Conservation (phyloP, 176 grass and related monocot genomes). For the Avena insularis region DNA sequence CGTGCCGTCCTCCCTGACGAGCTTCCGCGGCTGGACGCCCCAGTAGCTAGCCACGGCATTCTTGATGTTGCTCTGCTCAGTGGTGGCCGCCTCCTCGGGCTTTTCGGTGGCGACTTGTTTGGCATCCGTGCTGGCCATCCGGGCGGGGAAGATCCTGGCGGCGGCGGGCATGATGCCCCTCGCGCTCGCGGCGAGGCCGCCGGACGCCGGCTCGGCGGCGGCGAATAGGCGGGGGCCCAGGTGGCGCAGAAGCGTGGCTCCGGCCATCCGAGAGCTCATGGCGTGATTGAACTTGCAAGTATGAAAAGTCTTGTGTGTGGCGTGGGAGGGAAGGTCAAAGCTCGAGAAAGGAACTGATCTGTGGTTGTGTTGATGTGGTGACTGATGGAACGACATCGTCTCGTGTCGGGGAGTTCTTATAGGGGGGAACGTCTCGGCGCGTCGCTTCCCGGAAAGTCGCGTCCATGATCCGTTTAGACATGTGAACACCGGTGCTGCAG, state of each 20-base stretch:
- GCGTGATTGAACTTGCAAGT: not conserved
- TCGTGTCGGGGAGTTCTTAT: conserved; percentile 13
- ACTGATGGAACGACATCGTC: not conserved
- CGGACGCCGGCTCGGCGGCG: conserved; percentile 29
- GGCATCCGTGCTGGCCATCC: conserved; percentile 47
- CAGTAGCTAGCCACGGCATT: conserved; percentile 60
- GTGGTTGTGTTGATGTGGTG: not conserved
- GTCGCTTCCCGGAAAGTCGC: conserved; percentile 33
- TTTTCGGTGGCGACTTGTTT: conserved; percentile 16
- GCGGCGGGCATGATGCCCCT: conserved; percentile 35
- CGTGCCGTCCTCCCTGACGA: conserved; percentile 62
- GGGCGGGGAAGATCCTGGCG: conserved; percentile 43
- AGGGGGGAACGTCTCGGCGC: not conserved
- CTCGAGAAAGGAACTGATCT: not conserved
- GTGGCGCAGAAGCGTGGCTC: conserved; percentile 48
- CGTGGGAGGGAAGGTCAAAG: not conserved
- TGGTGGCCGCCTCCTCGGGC: not conserved
- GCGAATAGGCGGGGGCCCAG: conserved; percentile 50
- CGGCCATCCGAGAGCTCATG: conserved; percentile 62
- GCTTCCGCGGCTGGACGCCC: conserved; percentile 53
- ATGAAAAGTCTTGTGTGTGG: not conserved
- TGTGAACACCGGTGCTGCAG: not conserved
- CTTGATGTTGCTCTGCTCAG: conserved; percentile 13
- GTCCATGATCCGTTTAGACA: not conserved
- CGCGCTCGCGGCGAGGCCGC: conserved; percentile 28